Conservation (phyloP, 179 eudicot species). For the Pouteria campechiana region DNA sequence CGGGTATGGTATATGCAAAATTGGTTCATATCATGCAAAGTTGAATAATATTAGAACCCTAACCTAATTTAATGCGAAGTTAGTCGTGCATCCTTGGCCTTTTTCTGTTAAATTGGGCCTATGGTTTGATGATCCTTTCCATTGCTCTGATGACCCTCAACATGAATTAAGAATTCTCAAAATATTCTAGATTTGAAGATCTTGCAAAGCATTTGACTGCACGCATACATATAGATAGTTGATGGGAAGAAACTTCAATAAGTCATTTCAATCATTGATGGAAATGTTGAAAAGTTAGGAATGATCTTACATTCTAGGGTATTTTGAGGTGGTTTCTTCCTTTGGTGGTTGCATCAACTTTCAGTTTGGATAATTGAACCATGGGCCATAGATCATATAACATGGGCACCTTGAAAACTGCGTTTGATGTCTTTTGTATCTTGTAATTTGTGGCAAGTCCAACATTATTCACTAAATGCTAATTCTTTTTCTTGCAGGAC, state of each 20-base stretch:
- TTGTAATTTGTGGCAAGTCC: neutral
- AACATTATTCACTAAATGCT: neutral
- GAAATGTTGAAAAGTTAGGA: no score
- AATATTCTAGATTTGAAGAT: no score
- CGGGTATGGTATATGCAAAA: conserved; percentile 7
- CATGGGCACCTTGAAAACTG: neutral
- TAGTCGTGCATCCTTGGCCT: neutral
- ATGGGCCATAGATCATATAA: neutral
- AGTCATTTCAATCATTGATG: no score
- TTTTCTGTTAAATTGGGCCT: no score
- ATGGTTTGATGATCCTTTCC: no score
- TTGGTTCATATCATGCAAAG: neutral
- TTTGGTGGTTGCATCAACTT: neutral
- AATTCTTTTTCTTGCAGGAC: conserved; percentile 15
- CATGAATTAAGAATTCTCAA: no score
- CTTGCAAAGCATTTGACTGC: neutral
- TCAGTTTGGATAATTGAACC: no score
- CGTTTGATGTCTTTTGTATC: neutral
- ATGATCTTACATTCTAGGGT: neutral
- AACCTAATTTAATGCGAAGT: neutral
- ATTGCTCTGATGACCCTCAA: no score
- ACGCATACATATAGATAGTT: no score
- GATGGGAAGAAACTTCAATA: no score
- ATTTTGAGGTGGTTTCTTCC: neutral
- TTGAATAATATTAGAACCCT: neutral